Evolutionary conservation across 2,329 filamentous ascomycete species (phyloP).

Genomic region (Pseudogymnoascus verrucosus): DNA sequence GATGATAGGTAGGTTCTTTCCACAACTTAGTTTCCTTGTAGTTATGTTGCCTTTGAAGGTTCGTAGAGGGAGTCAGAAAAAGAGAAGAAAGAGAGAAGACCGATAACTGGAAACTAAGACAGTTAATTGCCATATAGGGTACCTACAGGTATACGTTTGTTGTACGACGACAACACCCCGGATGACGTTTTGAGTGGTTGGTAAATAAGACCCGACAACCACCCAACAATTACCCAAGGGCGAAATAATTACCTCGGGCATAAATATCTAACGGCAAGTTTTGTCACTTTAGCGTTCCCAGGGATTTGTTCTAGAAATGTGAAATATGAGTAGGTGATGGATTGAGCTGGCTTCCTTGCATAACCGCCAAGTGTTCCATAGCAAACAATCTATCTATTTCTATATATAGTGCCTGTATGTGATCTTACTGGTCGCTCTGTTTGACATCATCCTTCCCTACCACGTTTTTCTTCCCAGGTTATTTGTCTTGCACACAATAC

Average conservation of each 20-base stretch:
- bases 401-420: conserved; percentile 7
- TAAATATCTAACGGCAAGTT: background rate
- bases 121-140: background rate
- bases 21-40: background rate
- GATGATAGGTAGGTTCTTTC: background rate
- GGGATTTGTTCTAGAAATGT: background rate
- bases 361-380: conserved; percentile 1
- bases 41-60: background rate
- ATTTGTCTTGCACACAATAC: conserved; percentile 5
- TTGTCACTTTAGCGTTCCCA: background rate
- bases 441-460: background rate
- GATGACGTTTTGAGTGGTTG: background rate
- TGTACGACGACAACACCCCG: background rate
- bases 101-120: background rate
- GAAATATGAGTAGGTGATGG: conserved; percentile 3
- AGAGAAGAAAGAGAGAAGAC: background rate
- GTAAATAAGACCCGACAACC: background rate
- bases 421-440: background rate
- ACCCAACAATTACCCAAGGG: background rate
- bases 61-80: background rate
- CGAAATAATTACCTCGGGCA: background rate
- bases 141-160: background rate
- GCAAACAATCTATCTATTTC: conserved; percentile 6
- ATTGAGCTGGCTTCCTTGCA: conserved; percentile 4
- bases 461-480: background rate